Evolutionary conservation across 768 basidiomycete genomes (phyloP).

Genomic region (Lentinula detonsa): DNA sequence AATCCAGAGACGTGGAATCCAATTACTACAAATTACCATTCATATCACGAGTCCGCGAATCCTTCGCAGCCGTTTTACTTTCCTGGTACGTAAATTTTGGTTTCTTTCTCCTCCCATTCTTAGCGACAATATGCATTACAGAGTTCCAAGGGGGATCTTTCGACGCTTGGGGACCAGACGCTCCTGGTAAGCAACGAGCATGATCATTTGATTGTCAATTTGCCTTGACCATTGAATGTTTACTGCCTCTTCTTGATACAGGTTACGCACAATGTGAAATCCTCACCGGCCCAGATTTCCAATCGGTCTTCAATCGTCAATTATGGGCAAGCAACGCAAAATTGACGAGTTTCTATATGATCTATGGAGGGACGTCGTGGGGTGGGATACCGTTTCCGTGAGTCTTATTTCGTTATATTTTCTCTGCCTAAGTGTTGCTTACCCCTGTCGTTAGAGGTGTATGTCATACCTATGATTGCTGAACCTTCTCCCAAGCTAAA

Average conservation of each 20-base stretch:
- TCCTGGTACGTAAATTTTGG: slow-evolving; percentile 38
- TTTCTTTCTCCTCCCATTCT: background rate
- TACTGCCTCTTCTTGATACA: slow-evolving; percentile 11
- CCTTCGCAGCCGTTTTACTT: slow-evolving; percentile 64
- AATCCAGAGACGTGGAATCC: slow-evolving; percentile 61
- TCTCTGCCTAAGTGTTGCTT: background rate
- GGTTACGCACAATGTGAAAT: slow-evolving; percentile 60
- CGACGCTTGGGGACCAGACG: slow-evolving; percentile 75
- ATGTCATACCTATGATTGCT: background rate
- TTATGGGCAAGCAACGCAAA: slow-evolving; percentile 82
- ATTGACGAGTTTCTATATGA: slow-evolving; percentile 80
- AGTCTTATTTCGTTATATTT: slow-evolving; percentile 38
- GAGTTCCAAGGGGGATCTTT: slow-evolving; percentile 73
- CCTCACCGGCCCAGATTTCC: slow-evolving; percentile 68
- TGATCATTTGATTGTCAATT: slow-evolving; percentile 4
- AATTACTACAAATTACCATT: slow-evolving; percentile 57
- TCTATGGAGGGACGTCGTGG: slow-evolving; percentile 70
- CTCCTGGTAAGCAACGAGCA: slow-evolving; percentile 40
- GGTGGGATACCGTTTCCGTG: slow-evolving; percentile 75
- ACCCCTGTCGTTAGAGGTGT: slow-evolving; percentile 1
- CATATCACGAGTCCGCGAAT: slow-evolving; percentile 49
- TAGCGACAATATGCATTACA: background rate
- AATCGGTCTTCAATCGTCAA: slow-evolving; percentile 73
- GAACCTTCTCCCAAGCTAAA: background rate
- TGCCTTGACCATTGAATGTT: slow-evolving; percentile 2